Base-by-base conservation (phyloP, 2,329 filamentous ascomycete species). In the Fusarium sp. region DNA sequence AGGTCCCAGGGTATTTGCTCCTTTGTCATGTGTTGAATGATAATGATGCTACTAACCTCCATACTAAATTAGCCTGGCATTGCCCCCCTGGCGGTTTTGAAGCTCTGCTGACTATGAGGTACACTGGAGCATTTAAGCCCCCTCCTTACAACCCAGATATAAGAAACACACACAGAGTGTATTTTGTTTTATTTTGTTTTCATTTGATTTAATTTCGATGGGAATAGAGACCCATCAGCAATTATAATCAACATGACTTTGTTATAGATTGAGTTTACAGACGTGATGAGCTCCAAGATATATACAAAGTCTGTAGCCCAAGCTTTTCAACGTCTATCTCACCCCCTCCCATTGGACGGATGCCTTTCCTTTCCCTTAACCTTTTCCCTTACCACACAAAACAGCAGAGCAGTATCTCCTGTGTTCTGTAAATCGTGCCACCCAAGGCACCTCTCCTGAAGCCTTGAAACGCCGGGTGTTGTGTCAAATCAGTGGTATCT, bases 401-500 rank as follows among this genome's bases (percentile, higher is more conserved):
- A 12, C 31, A 23, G 16, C 12, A 28, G 26, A 41, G 26, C 42
- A 37, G 41, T 16, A 23, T 63, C 30, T 16, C 25, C 3, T 18
- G 16, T 23, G 11, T 41, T 41, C 53, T 31, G 19, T 41, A 21
- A 19, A 37, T 26, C 31, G 48, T 62, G 26, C 44, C 25, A 31
- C 44, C 19, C 43, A 55, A 16, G 58, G 39, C 31, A 52, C 26
- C 48, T 31, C 21, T n/a, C 34, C 23, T 41, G 39, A 16, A 43
- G 21, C 55, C 44, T 39, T 39, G 28, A 54, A 73, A 73, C 67
- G 65, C 70, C 67, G 58, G 37, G 48, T 37, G 31, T 25, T 50
- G 62, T 58, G 34, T 43, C 41, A 64, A 60, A 54, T 52, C 54
- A 37, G 45, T 75, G 68, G 64, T 74, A 70, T 68, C 58, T 69